Evolutionary conservation across 1,284 basidiomycete species (phyloP), one percentile per base, ranked within the genome.

Genomic region (Stygiomarasmius scandens): DNA sequence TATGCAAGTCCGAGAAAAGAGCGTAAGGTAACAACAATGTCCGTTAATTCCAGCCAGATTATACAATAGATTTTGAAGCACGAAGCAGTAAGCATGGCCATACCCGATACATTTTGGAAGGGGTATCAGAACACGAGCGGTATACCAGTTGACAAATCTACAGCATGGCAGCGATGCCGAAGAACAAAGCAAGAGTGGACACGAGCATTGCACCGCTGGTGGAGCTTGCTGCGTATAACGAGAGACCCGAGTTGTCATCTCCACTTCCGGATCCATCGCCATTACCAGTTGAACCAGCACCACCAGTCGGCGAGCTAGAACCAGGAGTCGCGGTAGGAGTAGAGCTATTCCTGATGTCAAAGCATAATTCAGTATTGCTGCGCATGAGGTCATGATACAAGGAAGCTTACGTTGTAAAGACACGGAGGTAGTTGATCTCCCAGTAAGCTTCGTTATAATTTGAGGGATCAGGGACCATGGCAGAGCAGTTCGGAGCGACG

Each of bases 391-490:
- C 11, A 19, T 41, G 38, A n/a, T 41, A 16, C 38, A 9, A 14
- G 14, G 14, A 41, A 41, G 16, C 38, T 41, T 19, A 41, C 38
- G 38, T 41, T 16, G 38, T 41, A 16, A 47, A 59, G 4, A 59
- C 53, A 12, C 49, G 50, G 41, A 59, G 43, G 27, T 59, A 59
- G 49, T 59, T 59, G 44, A 59, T 55, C 20, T 52, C 49, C 58
- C 58, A 59, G 34, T 56, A 59, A 9, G 58, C 58, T n/a, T 59
- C 36, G 16, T 38, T 36, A 24, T 58, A 58, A 27, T 54, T 58
- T 38, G 52, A 3, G n/a, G 57, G 57, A 38, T 58, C 52, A 10
- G 29, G 10, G 14, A 58, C 57, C 9, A 58, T 12, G 23, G 52
- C 45, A 5, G 46, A 24, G 41, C 57, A 58, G 23, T 53, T 49